Base-by-base conservation (phyloP, 495 filamentous ascomycete species). In the Aspergillus sclerotiicarbonarius region DNA sequence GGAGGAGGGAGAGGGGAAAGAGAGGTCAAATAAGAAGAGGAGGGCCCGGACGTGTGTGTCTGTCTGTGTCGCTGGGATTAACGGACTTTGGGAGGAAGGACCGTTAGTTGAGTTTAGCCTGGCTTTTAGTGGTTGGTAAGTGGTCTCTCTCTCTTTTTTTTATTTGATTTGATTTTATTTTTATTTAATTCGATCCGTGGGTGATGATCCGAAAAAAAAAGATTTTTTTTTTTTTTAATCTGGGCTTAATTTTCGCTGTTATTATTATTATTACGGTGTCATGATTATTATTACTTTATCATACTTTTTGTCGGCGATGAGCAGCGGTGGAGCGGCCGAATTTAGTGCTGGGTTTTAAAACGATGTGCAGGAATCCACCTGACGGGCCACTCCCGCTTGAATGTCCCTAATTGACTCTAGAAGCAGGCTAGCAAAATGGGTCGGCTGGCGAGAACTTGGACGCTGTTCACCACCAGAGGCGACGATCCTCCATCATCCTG, bases 21-120 rank as follows among this genome's bases (percentile, higher is more conserved):
- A 19, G 47, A 59, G 49, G 39, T 25, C 16, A 39, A 46, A 29
- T 35, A 56, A 37, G 35, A 56, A 29, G 25, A 46, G 37, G 43
- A 52, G 33, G 31, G 48, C 16, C 31, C 25, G 54, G 33, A 51
- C 45, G 19, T n/a, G 5, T 5, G 25, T 25, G 25, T 25, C 2
- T 25, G 2, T 25, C 2, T 25, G 25, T 37, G 10, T 33, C 45
- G 37, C 53, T 58, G 49, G 54, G 54, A 52, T 49, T 52, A 55
- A 61, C 56, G 55, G 39, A 43, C 56, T 25, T 25, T 25, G 64
- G 61, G 58, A 61, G 60, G 53, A 54, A 61, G 49, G 58, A 52
- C 64, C 58, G 64, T 63, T 63, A 61, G 60, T 63, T 55, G 58
- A 57, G 53, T 56, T 61, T 60, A 56, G 58, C 13, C 16, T 20